A percentile compares a stretch with the other conserved stretches of the same genome.
Conservation (phyloP, 225 moss, liverwort and hornwort species). For the Pseudisothecium myosuroides region DNA sequence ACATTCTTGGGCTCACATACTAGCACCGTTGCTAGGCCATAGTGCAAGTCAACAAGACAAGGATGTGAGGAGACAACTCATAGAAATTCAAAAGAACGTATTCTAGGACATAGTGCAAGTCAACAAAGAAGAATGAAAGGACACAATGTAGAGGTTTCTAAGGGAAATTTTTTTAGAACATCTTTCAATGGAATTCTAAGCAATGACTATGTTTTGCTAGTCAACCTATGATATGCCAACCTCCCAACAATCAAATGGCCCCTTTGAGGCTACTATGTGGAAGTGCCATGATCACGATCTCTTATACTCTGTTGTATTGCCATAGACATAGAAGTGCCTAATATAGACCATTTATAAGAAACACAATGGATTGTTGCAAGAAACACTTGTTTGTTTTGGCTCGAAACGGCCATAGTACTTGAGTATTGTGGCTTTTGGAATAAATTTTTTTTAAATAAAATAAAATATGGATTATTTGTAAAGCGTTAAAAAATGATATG, state of each 20-base stretch:
- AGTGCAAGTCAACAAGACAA: not conserved
- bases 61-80: not conserved
- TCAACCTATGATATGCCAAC: too few relatives aligned
- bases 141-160: fast-evolving
- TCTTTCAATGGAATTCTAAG: not conserved
- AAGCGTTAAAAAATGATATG: too few relatives aligned
- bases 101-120: not conserved
- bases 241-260: not conserved
- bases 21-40: not conserved
- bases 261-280: not conserved
- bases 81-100: not conserved
- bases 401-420: too few relatives aligned
- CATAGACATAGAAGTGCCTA: not conserved
- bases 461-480: too few relatives aligned
- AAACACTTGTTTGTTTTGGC: too few relatives aligned
- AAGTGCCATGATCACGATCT: not conserved
- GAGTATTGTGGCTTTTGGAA: too few relatives aligned
- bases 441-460: too few relatives aligned
- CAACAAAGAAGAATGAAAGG: not conserved
- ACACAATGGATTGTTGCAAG: too few relatives aligned
- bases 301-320: fast-evolving
- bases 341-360: not conserved
- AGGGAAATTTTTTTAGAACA: not conserved
- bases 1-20: too few relatives aligned
- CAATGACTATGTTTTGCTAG: not conserved